These are phyloP conservation scores for Aspergillus incahuasiensis DNA, from an alignment of 495 filamentous ascomycete genomes.

Conservation along the genomic window DNA sequence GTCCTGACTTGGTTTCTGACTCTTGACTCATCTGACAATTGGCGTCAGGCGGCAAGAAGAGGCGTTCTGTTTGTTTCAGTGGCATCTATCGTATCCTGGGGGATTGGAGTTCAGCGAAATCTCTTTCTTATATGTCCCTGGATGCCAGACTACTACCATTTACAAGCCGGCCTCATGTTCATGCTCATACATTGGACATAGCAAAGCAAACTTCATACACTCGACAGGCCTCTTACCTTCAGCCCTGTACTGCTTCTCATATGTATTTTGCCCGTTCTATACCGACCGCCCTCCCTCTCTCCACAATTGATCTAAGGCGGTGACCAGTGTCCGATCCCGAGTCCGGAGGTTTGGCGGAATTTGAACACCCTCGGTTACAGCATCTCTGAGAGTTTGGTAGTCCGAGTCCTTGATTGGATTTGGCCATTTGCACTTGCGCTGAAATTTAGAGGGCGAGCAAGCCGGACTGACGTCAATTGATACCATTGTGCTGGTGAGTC, in stretches of 20 bases:
- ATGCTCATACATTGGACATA: background rate
- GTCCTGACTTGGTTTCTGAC: background rate
- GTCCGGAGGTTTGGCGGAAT: background rate
- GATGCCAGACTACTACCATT: background rate
- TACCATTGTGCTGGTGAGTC: too few relatives aligned
- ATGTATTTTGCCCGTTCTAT: background rate
- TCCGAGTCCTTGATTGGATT: background rate
- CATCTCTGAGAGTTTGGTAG: background rate
- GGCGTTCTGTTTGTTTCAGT: conserved; percentile 5
- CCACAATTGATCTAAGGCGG: background rate
- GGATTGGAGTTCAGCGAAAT: conserved; percentile 5
- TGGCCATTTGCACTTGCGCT: background rate
- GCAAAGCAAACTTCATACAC: background rate
- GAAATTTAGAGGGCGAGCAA: background rate
- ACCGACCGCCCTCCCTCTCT: background rate
- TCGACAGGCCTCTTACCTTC: too few relatives aligned
- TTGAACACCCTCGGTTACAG: background rate
- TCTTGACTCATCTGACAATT: conserved; percentile 1
- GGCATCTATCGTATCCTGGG: background rate
- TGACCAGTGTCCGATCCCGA: background rate
- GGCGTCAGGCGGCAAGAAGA: conserved; percentile 4
- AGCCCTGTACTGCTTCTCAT: background rate
- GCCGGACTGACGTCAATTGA: too few relatives aligned
- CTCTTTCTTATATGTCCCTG: background rate
- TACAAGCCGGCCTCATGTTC: background rate